Evolutionary conservation across 768 basidiomycete genomes (phyloP), one percentile per base, ranked within the genome.

Genomic region (Galerina sulciceps): DNA sequence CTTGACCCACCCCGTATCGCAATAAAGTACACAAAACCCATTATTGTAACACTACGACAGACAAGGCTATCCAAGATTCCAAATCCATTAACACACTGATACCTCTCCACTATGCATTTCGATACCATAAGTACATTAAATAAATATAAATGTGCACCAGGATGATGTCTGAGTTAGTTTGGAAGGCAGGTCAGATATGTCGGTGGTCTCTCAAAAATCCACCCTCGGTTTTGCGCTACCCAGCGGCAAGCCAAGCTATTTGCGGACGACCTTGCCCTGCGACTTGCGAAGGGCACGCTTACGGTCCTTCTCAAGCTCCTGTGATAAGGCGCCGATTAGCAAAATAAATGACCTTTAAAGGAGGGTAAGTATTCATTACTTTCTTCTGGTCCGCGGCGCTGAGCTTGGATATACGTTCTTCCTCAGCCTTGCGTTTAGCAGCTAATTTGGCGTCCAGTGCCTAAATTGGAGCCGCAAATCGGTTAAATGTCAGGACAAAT

Each of bases 331-430:
- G 26, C 44, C 11, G 40, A 34, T 51, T 10, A 51, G 36, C 31
- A 42, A 38, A 11, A 15, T 13, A 18, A 6, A 11, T 5, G 10
- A 35, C 40, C 36, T 8, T 20, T 34, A 38, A 45, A 18, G 35
- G 57, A 18, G 26, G 55, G 46, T 15, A 57, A 37, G 11, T 8
- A 20, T 17, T 10, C 61, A 69, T 47, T 51, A 87, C 90, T 85
- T 94, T 94, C 78, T 88, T 86, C 77, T 94, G 93, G 65, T 94
- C 91, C 17, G 86, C 81, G 31, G 91, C 81, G 66, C 88, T 89
- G 55, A 94, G 81, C 67, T 85, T 87, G 35, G 89, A 78, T 41
- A 93, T 71, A 62, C 84, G 80, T 59, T 91, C 93, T 62, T 93
- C 82, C 70, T 91, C 90, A 2, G 84, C 85, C 69, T 80, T 85